Base-by-base conservation (phyloP, 2,329 filamentous ascomycete genomes). In the Drechslerella coelobrocha region DNA sequence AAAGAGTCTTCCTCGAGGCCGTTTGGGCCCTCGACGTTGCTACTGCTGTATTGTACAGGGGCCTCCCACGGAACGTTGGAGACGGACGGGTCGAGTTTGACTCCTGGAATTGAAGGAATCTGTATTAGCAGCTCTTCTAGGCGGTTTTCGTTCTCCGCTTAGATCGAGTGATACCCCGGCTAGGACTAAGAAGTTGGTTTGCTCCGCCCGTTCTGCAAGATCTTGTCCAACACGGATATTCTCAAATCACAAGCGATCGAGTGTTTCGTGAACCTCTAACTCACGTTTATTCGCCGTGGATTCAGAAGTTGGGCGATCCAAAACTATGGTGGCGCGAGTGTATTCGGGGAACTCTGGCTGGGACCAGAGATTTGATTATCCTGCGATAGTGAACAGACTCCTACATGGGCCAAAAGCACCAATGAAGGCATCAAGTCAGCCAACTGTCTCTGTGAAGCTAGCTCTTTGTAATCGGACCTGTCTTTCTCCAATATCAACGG, bases 1-100 rank as follows among this genome's bases (percentile, higher is more conserved):
- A 78, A 74, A 74, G 78, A 77, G 69, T 71, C 59, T 57, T 63
- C 43, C 39, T 71, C 68, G 73, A 72, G 72, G 66, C 63, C 68
- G 59, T 55, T 71, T 43, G 61, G 73, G 75, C 73, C 74, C 71
- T 56, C 68, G 56, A 55, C 47, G 45, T 61, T 50, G 41, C 56
- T 73, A 31, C 60, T 59, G 41, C 31, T 73, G 55, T 51, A 54
- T 53, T 50, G 45, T 50, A 51, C 59, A 34, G 61, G 45, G 43
- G 63, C 47, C 50, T 62, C 63, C 53, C 65, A 69, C 47, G 72
- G 63, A 48, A 61, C 51, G 52, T 50, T 71, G 37, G 63, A 73
- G 52, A 63, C 62, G 60, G 69, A 53, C 69, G 61, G 69, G 53
- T 68, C 59, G 62, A 71, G 66, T 41, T 63, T 71, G 26, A 71